These are phyloP conservation scores for Lasiodiplodia sp. DNA, from an alignment of 2,329 filamentous ascomycete species.

Conservation along the genomic window DNA sequence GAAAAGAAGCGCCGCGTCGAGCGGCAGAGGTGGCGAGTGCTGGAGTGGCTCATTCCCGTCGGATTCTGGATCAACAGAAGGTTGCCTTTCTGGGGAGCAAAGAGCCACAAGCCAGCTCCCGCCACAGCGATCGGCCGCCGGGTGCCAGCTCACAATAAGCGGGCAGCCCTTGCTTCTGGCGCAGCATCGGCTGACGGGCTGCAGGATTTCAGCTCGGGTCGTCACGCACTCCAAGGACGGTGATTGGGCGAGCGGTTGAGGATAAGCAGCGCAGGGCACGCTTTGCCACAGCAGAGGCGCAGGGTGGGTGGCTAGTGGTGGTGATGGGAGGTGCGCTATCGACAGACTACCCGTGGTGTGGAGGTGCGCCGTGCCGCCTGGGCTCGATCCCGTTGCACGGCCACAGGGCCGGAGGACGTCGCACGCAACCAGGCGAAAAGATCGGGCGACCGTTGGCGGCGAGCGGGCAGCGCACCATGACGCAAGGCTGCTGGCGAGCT, in stretches of 20 bases:
- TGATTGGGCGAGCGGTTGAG: neutral
- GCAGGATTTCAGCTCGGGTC: slow-evolving; percentile 14
- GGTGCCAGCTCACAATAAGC: slow-evolving; percentile 17
- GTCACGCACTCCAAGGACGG: slow-evolving; percentile 3
- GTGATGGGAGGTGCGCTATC: slow-evolving; percentile 12
- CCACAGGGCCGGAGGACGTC: slow-evolving; percentile 7
- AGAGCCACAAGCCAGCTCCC: slow-evolving; percentile 24
- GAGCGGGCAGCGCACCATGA: slow-evolving; percentile 14
- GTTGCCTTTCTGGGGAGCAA: slow-evolving; percentile 11
- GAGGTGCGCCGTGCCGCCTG: slow-evolving; percentile 1
- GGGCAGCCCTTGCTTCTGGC: slow-evolving; percentile 16
- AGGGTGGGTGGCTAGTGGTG: neutral
- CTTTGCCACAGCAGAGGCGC: slow-evolving; percentile 21
- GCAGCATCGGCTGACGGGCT: slow-evolving; percentile 23
- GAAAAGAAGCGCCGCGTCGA: neutral
- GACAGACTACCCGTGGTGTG: slow-evolving; percentile 21
- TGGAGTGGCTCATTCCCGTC: neutral
- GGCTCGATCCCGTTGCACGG: slow-evolving; percentile 22
- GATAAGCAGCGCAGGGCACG: neutral
- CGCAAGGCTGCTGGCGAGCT: slow-evolving; percentile 11
- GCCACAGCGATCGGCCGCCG: slow-evolving; percentile 24
- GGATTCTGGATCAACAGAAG: slow-evolving; percentile 11
- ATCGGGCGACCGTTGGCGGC: slow-evolving; percentile 2
- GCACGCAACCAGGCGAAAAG: neutral
- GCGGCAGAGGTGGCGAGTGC: slow-evolving; percentile 8